Evolutionary conservation across 169 alveolate species (phyloP), one percentile per base, ranked within the genome.

Genomic region (Plasmodium sp.): DNA sequence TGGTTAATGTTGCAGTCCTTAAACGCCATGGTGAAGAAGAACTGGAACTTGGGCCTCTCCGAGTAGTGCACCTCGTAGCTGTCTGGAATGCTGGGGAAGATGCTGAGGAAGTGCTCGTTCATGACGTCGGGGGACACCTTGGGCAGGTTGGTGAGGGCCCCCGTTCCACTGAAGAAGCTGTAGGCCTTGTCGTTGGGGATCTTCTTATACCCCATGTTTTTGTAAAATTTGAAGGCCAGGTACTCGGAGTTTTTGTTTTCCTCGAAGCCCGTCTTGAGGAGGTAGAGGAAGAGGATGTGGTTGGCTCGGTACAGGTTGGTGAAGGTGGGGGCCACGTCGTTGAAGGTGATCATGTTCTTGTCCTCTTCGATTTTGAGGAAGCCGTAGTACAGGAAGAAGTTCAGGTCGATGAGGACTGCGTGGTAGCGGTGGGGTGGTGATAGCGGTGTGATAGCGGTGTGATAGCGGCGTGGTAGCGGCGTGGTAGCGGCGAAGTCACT

Each of bases 1-100:
- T 85, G 93, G 34, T 85, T 85, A 9, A 85, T 79, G 85, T 85
- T 85, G 93, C 86, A 85, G 12, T 85, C 75, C 54, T 85, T 85
- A 39, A 85, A 85, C 3, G 93, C 74, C 84, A 45, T 75, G 10
- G 71, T 51, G 3, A 85, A 85, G 33, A 56, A 85, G 14, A 74
- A 54, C 43, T 85, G 85, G 4, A 9, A 31, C n/a, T 85, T 85
- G 31, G 6, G 1, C 0, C 2, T 3, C 43, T 75, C 80, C 34
- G 18, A 2, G 6, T 45, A 3, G 6, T 1, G 56, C 4, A 22
- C 27, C 0, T 41, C 18, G 22, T 41, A 71, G 5, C 41, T 22
- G 2, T 84, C 73, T 0, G 77, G 83, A 7, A 71, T 0, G 18
- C 77, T 71, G 14, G 84, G 39, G 45, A 5, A 75, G 39, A 31